phyloP scores from a whole-genome alignment of 2,329 filamentous ascomycete genomes.

The Clarireedia hainanense region DNA sequence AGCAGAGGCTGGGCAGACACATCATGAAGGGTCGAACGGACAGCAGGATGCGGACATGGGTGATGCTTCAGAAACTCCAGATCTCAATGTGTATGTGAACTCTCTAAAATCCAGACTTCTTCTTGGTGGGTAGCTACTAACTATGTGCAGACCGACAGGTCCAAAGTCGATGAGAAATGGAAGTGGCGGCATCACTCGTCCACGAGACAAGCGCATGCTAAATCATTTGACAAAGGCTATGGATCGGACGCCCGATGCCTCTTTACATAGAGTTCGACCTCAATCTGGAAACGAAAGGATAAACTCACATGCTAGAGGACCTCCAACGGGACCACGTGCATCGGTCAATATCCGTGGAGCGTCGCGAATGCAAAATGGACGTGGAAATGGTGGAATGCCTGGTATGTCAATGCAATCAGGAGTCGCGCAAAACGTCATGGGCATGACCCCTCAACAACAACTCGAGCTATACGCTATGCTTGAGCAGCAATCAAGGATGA shows the following conservation, averaged over 20 bases:
- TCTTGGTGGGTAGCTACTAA: conserved; percentile 31
- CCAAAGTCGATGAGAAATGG: conserved; percentile 90
- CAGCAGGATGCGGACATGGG: conserved; percentile 69
- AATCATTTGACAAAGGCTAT: conserved; percentile 78
- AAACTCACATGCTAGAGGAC: conserved; percentile 65
- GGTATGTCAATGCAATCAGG: conserved; percentile 34
- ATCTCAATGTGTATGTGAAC: conserved; percentile 50
- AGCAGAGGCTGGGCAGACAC: conserved; percentile 35
- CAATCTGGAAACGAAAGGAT: conserved; percentile 70
- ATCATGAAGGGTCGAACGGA: conserved; percentile 44
- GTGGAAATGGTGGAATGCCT: conserved; percentile 37
- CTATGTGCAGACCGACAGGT: conserved; percentile 67
- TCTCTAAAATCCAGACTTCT: background rate
- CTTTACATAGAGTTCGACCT: conserved; percentile 71
- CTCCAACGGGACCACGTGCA: conserved; percentile 63
- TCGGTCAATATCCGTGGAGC: conserved; percentile 31
- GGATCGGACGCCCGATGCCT: conserved; percentile 68
- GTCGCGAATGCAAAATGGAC: conserved; percentile 36
- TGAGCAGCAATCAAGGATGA: conserved; percentile 81
- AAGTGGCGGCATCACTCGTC: conserved; percentile 35
- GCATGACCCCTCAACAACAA: conserved; percentile 59
- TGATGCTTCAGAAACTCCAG: conserved; percentile 38
- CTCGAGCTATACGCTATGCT: conserved; percentile 70
- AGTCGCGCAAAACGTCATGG: conserved; percentile 37
- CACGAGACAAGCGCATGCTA: conserved; percentile 73